A percentile compares a stretch with the other conserved stretches of the same genome.
Conservation (phyloP, 2,329 filamentous ascomycete genomes). For the Colletotrichum orchidophilum region DNA sequence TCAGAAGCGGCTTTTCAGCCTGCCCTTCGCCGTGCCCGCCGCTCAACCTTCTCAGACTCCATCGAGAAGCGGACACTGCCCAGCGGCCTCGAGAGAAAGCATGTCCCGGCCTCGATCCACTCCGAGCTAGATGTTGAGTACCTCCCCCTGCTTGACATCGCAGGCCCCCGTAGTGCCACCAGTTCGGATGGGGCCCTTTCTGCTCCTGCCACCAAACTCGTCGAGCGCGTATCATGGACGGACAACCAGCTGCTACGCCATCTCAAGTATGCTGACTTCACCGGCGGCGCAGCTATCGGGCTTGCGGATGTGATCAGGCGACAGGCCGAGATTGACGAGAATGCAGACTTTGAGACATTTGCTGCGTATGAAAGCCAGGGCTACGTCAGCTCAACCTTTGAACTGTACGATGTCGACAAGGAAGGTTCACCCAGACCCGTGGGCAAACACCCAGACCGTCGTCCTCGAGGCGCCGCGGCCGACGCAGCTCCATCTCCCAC, state of each 20-base stretch:
- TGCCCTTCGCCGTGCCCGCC: conserved; percentile 37
- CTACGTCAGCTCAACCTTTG: conserved; percentile 61
- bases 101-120: conserved; percentile 33
- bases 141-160: conserved; percentile 29
- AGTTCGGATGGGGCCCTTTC: conserved; percentile 6
- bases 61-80: conserved; percentile 28
- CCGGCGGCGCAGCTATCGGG: conserved; percentile 47
- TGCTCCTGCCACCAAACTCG: conserved; percentile 1
- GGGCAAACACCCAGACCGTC: conserved; percentile 22
- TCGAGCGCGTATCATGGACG: conserved; percentile 36
- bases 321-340: conserved; percentile 45
- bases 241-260: conserved; percentile 54
- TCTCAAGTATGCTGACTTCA: conserved; percentile 52
- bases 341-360: conserved; percentile 44
- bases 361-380: conserved; percentile 48
- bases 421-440: conserved; percentile 50
- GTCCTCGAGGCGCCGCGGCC: not conserved
- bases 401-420: conserved; percentile 64
- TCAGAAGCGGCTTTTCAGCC: conserved; percentile 21
- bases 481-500: conserved; percentile 47
- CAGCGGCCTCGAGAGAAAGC: conserved; percentile 32
- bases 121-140: conserved; percentile 35
- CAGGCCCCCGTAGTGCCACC: not conserved
- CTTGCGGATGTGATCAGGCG: conserved; percentile 46
- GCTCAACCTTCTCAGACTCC: conserved; percentile 40